phyloP scores from a whole-genome alignment of 1,139 yeast species.

The Candida sanyaensis region DNA sequence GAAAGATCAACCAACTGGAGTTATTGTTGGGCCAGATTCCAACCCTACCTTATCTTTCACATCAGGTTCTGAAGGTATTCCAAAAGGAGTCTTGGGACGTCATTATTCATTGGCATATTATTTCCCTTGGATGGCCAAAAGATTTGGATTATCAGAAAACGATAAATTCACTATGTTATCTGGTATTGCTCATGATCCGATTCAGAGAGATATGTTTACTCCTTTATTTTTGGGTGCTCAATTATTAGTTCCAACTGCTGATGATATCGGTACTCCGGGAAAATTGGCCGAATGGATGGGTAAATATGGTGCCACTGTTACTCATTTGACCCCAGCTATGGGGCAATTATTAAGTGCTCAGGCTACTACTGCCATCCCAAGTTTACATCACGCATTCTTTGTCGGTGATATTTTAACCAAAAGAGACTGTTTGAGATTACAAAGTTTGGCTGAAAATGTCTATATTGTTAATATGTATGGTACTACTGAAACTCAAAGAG shows the following conservation, averaged over 20 bases:
- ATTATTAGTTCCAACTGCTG: slow-evolving; percentile 89
- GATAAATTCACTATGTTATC: slow-evolving; percentile 97
- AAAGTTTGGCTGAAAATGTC: slow-evolving; percentile 87
- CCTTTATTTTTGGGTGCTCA: slow-evolving; percentile 96
- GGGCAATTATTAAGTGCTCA: slow-evolving; percentile 96
- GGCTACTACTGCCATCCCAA: slow-evolving; percentile 86
- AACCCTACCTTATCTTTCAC: slow-evolving; percentile 96
- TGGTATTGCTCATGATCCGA: slow-evolving; percentile 99
- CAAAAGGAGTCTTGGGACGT: slow-evolving; percentile 98
- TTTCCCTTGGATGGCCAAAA: slow-evolving; percentile 97
- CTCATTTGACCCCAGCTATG: slow-evolving; percentile 99
- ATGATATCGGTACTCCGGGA: slow-evolving; percentile 98
- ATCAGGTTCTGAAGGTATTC: slow-evolving; percentile 98
- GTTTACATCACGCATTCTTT: slow-evolving; percentile 93
- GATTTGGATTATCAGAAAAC: slow-evolving; percentile 71
- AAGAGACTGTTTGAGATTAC: slow-evolving; percentile 92
- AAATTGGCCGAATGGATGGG: slow-evolving; percentile 97
- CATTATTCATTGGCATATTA: slow-evolving; percentile 95
- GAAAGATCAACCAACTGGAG: slow-evolving; percentile 70
- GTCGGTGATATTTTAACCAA: slow-evolving; percentile 97
- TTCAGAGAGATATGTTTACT: slow-evolving; percentile 98
- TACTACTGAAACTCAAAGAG: slow-evolving; percentile 97
- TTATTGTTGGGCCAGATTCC: slow-evolving; percentile 96
- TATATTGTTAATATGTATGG: slow-evolving; percentile 97
- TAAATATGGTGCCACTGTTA: slow-evolving; percentile 86